Percentiles rank a stretch among this genome's conserved stretches.
These are phyloP conservation scores for Astragalus membranaceus DNA, from an alignment of 306 rosid species.

Conservation along the genomic window DNA sequence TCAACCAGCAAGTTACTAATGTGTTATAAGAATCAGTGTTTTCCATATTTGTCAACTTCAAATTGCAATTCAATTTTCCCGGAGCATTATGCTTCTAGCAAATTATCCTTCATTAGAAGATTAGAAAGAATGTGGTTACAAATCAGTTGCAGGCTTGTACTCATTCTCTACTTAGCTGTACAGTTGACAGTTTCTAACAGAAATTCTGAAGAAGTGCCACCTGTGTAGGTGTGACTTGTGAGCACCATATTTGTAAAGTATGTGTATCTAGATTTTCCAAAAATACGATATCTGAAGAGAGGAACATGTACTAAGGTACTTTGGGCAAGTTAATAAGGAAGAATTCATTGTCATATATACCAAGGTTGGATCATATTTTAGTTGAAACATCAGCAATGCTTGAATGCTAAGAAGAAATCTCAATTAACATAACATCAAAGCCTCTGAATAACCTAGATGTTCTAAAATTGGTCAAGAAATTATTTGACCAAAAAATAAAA, in stretches of 20 bases:
- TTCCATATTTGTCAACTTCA: background rate
- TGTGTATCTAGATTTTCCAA: background rate
- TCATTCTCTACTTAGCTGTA: background rate
- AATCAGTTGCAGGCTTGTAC: background rate
- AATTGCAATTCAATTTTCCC: background rate
- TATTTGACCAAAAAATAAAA: background rate
- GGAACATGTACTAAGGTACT: background rate
- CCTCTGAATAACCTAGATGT: background rate
- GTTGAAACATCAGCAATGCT: conserved; percentile 3
- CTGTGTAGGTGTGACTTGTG: background rate
- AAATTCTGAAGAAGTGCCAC: background rate
- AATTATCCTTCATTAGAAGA: background rate
- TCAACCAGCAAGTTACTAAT: background rate
- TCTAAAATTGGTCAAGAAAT: background rate
- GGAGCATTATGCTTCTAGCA: background rate
- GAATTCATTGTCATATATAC: background rate
- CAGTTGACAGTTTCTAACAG: background rate
- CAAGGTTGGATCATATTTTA: background rate
- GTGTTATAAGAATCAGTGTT: background rate
- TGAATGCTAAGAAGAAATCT: background rate
- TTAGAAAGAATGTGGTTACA: background rate
- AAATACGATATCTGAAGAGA: background rate
- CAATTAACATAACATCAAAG: background rate
- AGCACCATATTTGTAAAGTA: background rate
- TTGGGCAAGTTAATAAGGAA: background rate